phyloP scores from a whole-genome alignment of 495 filamentous ascomycete genomes.

The Penicillium lagena region DNA sequence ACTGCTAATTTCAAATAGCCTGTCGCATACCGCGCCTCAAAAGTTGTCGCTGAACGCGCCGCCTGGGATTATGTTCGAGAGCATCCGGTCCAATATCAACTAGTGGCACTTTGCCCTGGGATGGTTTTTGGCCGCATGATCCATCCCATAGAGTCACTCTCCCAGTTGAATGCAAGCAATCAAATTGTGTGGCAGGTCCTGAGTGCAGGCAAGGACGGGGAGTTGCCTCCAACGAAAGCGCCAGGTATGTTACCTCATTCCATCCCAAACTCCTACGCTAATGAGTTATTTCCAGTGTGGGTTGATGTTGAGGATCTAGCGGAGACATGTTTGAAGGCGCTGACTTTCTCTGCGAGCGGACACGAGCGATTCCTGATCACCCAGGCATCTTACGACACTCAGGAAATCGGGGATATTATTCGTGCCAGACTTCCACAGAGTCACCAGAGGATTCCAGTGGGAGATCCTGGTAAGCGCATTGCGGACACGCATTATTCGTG shows the following conservation, averaged over 20 bases:
- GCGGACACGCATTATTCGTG: slow-evolving; percentile 20
- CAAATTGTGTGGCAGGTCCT: slow-evolving; percentile 23
- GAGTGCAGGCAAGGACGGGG: slow-evolving; percentile 9
- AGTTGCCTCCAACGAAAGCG: slow-evolving; percentile 15
- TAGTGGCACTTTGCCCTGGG: slow-evolving; percentile 18
- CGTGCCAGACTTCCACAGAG: slow-evolving; percentile 15
- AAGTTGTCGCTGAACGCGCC: slow-evolving; percentile 24
- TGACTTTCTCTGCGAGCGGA: slow-evolving; percentile 16
- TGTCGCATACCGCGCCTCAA: slow-evolving; percentile 29
- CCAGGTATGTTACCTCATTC: slow-evolving; percentile 7
- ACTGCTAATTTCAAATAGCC: slow-evolving; percentile 8
- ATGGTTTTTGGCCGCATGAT: slow-evolving; percentile 26
- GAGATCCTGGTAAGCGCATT: slow-evolving; percentile 18
- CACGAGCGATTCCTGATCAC: slow-evolving; percentile 31
- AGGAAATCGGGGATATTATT: slow-evolving; percentile 27
- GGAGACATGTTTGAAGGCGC: slow-evolving; percentile 17
- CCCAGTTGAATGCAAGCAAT: slow-evolving; percentile 20
- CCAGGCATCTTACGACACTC: slow-evolving; percentile 20
- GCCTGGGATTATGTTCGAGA: slow-evolving; percentile 26
- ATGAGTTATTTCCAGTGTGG: slow-evolving; percentile 9
- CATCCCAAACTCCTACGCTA: no score
- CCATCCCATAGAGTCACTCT: slow-evolving; percentile 16
- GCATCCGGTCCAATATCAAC: slow-evolving; percentile 13
- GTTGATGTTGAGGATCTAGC: slow-evolving; percentile 31
- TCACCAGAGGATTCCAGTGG: slow-evolving; percentile 7